These are phyloP conservation scores for Melocanna baccifera DNA, from an alignment of 176 grass and related monocot genomes.

Conservation along the genomic window DNA sequence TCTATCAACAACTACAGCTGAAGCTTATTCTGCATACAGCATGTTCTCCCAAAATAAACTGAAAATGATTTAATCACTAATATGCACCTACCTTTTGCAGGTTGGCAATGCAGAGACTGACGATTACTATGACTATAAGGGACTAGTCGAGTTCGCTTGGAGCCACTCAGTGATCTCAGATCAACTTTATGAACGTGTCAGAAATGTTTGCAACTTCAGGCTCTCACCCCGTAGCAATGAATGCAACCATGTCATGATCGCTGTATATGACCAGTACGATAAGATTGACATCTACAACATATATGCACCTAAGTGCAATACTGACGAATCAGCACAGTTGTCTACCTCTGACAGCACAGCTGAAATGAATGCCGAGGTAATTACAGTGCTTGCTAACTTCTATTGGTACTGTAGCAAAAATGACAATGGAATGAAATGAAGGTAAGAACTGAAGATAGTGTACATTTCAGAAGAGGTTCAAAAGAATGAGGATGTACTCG, in stretches of 20 bases:
- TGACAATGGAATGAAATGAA: neutral
- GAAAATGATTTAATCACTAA: neutral
- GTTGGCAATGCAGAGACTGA: conserved; percentile 74
- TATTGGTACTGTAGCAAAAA: neutral
- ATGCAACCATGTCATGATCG: conserved; percentile 50
- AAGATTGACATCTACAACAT: conserved; percentile 83
- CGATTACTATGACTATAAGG: conserved; percentile 68
- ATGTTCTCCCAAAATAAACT: neutral
- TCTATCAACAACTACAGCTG: neutral
- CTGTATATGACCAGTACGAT: conserved; percentile 47
- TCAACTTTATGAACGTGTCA: conserved; percentile 58
- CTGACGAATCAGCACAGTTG: conserved; percentile 35
- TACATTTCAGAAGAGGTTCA: conserved; percentile 33
- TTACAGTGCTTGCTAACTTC: neutral
- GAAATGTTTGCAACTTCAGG: conserved; percentile 67
- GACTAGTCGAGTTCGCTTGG: conserved; percentile 75
- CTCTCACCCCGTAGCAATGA: conserved; percentile 33
- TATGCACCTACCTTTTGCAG: conserved; percentile 25
- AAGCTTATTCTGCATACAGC: neutral
- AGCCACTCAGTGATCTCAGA: conserved; percentile 78
- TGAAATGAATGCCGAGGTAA: conserved; percentile 31
- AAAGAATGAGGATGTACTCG: conserved; percentile 52
- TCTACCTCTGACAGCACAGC: neutral
- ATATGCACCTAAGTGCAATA: conserved; percentile 82
- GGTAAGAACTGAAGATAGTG: neutral